A percentile compares a stretch with the other conserved stretches of the same genome.
phyloP scores from a whole-genome alignment of 2,329 filamentous ascomycete genomes.

The Westerdykella aurantiaca region DNA sequence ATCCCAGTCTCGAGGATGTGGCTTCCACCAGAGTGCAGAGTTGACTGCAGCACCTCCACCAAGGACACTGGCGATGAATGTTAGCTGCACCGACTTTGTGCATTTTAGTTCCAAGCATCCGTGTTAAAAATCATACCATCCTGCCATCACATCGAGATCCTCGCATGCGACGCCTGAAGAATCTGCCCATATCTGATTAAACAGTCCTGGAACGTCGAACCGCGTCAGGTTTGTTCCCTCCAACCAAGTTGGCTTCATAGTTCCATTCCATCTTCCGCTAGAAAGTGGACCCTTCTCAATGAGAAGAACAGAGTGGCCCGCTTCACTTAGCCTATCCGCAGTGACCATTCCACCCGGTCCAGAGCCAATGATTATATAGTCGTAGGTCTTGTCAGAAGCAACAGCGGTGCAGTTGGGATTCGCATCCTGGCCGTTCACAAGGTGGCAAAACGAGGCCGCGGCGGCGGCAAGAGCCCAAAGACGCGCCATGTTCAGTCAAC shows the following conservation, averaged over 20 bases:
- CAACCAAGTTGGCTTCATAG: conserved; percentile 55
- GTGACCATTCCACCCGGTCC: conserved; percentile 56
- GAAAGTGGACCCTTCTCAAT: conserved; percentile 43
- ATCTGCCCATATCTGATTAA: conserved; percentile 61
- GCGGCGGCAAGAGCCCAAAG: conserved; percentile 5
- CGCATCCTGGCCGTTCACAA: conserved; percentile 7
- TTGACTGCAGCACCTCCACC: conserved; percentile 63
- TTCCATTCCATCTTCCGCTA: conserved; percentile 57
- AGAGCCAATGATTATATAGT: conserved; percentile 57
- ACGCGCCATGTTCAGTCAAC: conserved; percentile 7
- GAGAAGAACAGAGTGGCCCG: conserved; percentile 57
- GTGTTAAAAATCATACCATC: conserved; percentile 40
- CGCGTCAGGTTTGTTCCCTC: conserved; percentile 58
- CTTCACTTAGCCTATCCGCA: conserved; percentile 54
- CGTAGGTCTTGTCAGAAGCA: conserved; percentile 42
- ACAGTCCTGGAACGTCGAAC: conserved; percentile 64
- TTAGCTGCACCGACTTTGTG: background rate
- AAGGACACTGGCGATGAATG: conserved; percentile 40
- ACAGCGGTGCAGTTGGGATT: conserved; percentile 8
- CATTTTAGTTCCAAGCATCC: too few relatives aligned
- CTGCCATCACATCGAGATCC: conserved; percentile 64
- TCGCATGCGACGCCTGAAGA: conserved; percentile 56
- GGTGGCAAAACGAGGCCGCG: conserved; percentile 7
- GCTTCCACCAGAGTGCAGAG: conserved; percentile 60
- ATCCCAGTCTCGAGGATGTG: conserved; percentile 61